These are phyloP conservation scores for Tetracentron sinense DNA, from an alignment of 164 flowering plant genomes.

Conservation along the genomic window DNA sequence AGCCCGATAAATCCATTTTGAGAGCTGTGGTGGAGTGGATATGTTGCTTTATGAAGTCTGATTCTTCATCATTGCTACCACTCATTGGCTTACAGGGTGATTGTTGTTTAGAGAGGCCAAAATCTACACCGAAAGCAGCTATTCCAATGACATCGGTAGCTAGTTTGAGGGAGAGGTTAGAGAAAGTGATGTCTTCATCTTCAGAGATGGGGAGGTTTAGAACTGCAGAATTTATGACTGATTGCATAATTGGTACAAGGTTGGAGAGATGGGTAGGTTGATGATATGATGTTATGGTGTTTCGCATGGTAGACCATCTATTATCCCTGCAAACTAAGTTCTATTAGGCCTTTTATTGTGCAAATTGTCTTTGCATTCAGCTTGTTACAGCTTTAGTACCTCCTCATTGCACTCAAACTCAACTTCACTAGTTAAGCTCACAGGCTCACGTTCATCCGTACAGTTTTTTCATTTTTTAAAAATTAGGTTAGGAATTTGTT, in stretches of 20 bases:
- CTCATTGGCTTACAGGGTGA: conserved; percentile 13
- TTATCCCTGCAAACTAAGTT: conserved; percentile 48
- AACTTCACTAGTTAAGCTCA: too few species aligned
- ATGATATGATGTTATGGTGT: conserved; percentile 75
- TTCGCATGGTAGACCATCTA: conserved; percentile 91
- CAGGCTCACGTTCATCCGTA: too few species aligned
- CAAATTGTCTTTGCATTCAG: too few species aligned
- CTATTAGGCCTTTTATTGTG: too few species aligned
- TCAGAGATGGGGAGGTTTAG: conserved; percentile 32
- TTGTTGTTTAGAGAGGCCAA: conserved; percentile 64
- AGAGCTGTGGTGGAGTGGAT: conserved; percentile 84
- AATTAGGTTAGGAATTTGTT: too few species aligned
- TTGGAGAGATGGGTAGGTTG: conserved; percentile 87
- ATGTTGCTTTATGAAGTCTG: conserved; percentile 78
- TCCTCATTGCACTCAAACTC: too few species aligned
- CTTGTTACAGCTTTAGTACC: too few species aligned
- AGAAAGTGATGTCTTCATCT: conserved; percentile 50
- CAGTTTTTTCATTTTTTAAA: too few species aligned
- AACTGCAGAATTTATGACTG: conserved; percentile 56
- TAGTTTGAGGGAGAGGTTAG: conserved; percentile 62
- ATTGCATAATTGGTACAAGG: conserved; percentile 77
- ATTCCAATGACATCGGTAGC: conserved; percentile 91
- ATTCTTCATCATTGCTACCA: conserved; percentile 31
- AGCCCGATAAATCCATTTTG: conserved; percentile 89
- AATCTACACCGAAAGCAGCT: conserved; percentile 88